phyloP scores from a whole-genome alignment of 768 basidiomycete genomes.

The Mrakia hoshinonis region DNA sequence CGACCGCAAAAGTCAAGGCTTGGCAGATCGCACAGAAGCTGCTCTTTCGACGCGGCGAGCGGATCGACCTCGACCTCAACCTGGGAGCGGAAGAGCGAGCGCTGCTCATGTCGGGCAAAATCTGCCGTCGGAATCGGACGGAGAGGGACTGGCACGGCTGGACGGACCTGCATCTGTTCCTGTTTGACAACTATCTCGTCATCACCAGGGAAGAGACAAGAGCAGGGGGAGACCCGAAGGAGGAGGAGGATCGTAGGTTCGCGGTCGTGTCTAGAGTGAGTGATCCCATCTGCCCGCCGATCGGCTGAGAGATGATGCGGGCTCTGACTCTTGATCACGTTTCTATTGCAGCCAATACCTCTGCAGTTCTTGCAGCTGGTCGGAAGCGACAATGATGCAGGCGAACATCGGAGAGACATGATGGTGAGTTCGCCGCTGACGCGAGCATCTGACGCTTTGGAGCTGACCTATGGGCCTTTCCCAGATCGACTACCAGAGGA shows the following conservation, averaged over 20 bases:
- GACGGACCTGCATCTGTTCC: conserved; percentile 19
- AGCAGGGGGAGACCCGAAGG: conserved; percentile 12
- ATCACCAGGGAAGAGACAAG: conserved; percentile 23
- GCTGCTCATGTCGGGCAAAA: conserved; percentile 2
- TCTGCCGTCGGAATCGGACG: conserved; percentile 15
- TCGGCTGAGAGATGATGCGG: neutral
- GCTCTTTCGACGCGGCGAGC: conserved; percentile 23
- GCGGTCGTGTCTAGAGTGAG: conserved; percentile 25
- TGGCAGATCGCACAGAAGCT: conserved; percentile 23
- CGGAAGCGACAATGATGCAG: conserved; percentile 15
- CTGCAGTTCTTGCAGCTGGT: conserved; percentile 25
- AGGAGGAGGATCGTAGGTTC: conserved; percentile 25
- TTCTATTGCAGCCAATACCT: conserved; percentile 18
- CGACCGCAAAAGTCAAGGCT: conserved; percentile 21
- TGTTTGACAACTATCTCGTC: conserved; percentile 29
- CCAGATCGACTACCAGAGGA: conserved; percentile 23
- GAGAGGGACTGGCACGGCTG: conserved; percentile 27
- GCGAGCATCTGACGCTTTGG: neutral
- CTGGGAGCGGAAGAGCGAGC: conserved; percentile 19
- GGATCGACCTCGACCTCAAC: conserved; percentile 16
- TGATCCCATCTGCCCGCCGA: neutral
- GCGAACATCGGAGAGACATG: conserved; percentile 28
- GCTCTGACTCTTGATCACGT: neutral
- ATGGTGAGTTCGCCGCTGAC: neutral
- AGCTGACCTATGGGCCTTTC: neutral